Conservation (phyloP, 371 early-diverging fungal genomes). For the Mortierella sp. region DNA sequence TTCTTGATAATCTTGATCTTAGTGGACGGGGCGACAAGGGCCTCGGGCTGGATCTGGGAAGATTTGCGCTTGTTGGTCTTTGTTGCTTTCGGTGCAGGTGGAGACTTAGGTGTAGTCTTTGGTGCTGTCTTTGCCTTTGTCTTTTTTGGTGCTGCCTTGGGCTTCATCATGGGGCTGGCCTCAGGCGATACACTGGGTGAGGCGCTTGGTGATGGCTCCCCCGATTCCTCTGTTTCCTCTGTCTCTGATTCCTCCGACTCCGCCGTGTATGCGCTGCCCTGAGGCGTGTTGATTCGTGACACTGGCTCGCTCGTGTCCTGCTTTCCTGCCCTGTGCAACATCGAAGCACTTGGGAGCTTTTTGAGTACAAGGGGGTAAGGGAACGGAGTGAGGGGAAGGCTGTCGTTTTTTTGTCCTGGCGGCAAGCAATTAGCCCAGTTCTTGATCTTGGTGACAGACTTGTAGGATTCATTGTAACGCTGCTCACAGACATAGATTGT, state of each 20-base stretch:
- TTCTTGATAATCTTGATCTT: not conserved
- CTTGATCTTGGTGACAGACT: constrained; percentile 54
- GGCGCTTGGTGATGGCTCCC: not conserved
- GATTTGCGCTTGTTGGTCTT: constrained; percentile 37
- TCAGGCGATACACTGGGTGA: not conserved
- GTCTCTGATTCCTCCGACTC: constrained; percentile 5
- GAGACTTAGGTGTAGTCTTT: not conserved
- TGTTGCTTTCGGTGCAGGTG: constrained; percentile 19
- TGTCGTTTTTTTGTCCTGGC: constrained; percentile 25
- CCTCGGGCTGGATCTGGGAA: constrained; percentile 11
- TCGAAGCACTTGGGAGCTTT: constrained; percentile 43
- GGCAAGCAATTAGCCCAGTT: constrained; percentile 50
- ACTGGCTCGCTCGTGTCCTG: constrained; percentile 18
- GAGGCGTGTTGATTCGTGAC: constrained; percentile 17
- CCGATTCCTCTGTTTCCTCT: not conserved
- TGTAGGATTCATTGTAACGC: constrained; percentile 51
- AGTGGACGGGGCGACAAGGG: not conserved
- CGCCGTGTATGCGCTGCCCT: not conserved
- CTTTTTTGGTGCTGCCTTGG: not conserved
- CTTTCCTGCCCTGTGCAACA: constrained; percentile 35
- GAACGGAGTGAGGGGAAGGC: constrained; percentile 15
- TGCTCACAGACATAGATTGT: constrained; percentile 55
- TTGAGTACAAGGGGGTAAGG: constrained; percentile 33
- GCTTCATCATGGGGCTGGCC: not conserved
- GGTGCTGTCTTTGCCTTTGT: not conserved